Evolutionary conservation across 805 yeast genomes (phyloP), one percentile per base, ranked within the genome.

Genomic region (Wickerhamiella spandovensis): DNA sequence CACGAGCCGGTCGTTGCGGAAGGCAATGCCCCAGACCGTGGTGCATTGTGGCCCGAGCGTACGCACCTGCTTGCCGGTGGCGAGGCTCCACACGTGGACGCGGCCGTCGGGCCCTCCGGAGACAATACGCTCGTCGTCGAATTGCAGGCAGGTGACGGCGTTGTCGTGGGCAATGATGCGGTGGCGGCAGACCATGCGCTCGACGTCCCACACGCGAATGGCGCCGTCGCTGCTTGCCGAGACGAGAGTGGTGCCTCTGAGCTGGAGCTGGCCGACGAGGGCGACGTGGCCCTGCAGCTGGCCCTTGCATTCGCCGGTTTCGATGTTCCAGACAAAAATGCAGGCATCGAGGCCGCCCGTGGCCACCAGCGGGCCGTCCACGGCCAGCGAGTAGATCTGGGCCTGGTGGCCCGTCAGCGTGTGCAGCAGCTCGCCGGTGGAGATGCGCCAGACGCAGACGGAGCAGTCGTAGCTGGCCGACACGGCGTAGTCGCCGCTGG

Each of bases 261-360:
- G 71, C 48, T 84, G 84, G 30, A 90, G 69, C 44, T 90, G 74
- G 0, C 97, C 97, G 5, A 92, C 95, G 63, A 88, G 92, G 62
- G 94, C 95, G 38, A 92, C 84, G 65, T 92, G 98, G 6, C 90
- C 90, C 54, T 70, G 72, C 64, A 88, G 83, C 2, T 82, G 77
- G 46, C 80, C 77, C 13, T 85, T 62, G 65, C 95, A 83, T 55
- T 77, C 77, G 60, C 97, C 97, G 18, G 95, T 82, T 37, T 81
- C 76, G 2, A 95, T 81, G 68, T 87, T 95, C 97, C 97, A 90
- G 43, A 90, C 88, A 56, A 97, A 75, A 47, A 92, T 95, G 15
- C 95, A 83, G 65, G 95, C 78, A 70, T 92, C 98, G 58, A 92
- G 76, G 10, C 96, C 88, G 43, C 97, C 97, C 12, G 97, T 95